Percentiles rank a stretch among this genome's conserved stretches.
phyloP scores from a whole-genome alignment of 169 alveolate genomes.

The Plasmodium gonderi region DNA sequence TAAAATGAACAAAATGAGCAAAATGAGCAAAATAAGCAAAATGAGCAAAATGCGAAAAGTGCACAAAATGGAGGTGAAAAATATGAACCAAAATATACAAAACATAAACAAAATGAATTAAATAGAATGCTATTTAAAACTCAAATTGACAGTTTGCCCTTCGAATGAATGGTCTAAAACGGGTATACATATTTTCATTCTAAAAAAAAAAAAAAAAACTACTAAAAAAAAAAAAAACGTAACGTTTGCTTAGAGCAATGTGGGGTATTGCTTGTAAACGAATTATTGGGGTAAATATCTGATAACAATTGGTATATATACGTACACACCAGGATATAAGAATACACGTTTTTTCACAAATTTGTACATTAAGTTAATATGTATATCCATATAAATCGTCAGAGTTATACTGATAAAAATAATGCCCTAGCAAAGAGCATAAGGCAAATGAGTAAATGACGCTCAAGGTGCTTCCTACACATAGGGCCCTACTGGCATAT shows the following conservation, averaged over 20 bases:
- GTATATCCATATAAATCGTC: slow-evolving; percentile 49
- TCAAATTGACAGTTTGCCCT: neutral
- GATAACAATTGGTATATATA: neutral
- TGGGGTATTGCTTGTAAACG: neutral
- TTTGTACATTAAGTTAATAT: slow-evolving; percentile 2
- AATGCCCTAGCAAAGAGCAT: slow-evolving; percentile 63
- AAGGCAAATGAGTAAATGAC: slow-evolving; percentile 56
- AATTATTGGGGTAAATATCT: neutral
- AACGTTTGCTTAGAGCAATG: neutral
- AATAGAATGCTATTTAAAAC: neutral
- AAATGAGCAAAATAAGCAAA: neutral
- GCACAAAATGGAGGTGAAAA: neutral
- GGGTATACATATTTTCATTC: neutral
- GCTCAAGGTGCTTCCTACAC: slow-evolving; percentile 68
- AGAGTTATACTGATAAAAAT: slow-evolving; percentile 21
- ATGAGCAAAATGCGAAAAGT: neutral
- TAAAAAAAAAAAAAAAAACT: neutral
- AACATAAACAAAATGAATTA: neutral
- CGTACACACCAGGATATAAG: neutral
- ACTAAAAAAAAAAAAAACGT: neutral
- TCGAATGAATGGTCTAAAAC: neutral
- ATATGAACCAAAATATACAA: neutral
- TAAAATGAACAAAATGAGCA: neutral
- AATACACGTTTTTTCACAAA: neutral
- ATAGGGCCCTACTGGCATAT: slow-evolving; percentile 60